phyloP scores from a whole-genome alignment of 2,329 filamentous ascomycete species.

The Aspergillus ochraceus region DNA sequence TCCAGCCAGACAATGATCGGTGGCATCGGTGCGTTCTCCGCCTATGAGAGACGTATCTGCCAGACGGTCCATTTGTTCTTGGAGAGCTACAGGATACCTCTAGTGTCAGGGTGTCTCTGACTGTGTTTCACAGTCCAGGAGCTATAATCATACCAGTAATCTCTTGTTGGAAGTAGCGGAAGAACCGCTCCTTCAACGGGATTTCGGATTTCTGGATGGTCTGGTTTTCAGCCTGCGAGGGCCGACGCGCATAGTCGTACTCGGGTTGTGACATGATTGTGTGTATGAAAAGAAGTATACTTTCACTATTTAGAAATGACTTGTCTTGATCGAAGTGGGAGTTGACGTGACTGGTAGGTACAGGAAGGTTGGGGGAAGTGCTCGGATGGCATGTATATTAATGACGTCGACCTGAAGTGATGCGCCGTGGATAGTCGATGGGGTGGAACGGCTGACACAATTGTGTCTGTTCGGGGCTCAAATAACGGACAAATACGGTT shows the following conservation, averaged over 20 bases:
- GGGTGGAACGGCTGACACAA: neutral
- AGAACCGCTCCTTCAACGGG: constrained; percentile 73
- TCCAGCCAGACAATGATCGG: constrained; percentile 74
- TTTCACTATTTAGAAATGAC: neutral
- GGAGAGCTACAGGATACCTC: constrained; percentile 58
- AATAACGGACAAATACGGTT: neutral
- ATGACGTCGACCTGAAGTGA: constrained; percentile 33
- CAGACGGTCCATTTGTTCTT: constrained; percentile 72
- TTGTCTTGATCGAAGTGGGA: neutral
- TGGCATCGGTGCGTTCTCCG: constrained; percentile 76
- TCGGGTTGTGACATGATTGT: constrained; percentile 33
- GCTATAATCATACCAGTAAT: constrained; percentile 59
- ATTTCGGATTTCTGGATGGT: constrained; percentile 37
- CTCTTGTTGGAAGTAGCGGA: constrained; percentile 77
- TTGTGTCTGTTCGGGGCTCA: neutral
- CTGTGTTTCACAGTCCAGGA: constrained; percentile 5
- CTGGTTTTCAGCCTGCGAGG: constrained; percentile 35
- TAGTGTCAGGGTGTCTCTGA: constrained; percentile 19
- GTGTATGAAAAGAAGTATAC: neutral
- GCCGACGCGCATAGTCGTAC: constrained; percentile 26
- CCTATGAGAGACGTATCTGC: constrained; percentile 61
- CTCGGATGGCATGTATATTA: constrained; percentile 19
- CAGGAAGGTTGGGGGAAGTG: neutral
- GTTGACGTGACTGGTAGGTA: neutral
- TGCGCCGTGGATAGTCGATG: neutral